phyloP scores from a whole-genome alignment of 306 rosid species.

The Lathyrus aphaca region DNA sequence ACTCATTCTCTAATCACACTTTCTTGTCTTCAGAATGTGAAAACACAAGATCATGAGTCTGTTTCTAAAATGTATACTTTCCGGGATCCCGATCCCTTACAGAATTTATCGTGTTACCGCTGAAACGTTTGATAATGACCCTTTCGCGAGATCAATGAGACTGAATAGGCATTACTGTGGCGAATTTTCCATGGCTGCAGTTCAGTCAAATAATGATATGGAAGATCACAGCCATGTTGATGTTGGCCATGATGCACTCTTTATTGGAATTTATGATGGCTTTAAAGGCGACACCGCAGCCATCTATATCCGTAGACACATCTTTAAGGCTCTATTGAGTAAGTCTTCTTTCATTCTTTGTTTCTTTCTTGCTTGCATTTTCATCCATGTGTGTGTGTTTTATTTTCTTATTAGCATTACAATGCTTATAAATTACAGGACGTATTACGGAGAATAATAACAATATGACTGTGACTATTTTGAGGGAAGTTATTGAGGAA shows the following conservation, averaged over 20 bases:
- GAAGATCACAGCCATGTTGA: constrained; percentile 11
- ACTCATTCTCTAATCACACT: neutral
- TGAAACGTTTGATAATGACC: neutral
- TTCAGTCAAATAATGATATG: neutral
- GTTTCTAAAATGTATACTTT: neutral
- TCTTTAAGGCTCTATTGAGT: neutral
- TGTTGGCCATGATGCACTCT: neutral
- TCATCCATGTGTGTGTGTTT: neutral
- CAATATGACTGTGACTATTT: neutral
- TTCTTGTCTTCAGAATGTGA: neutral
- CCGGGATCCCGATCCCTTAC: neutral
- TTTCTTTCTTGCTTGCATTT: neutral
- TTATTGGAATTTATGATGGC: constrained; percentile 15
- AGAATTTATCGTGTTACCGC: neutral
- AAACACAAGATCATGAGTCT: neutral
- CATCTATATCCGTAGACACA: neutral
- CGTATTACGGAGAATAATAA: neutral
- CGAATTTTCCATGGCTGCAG: constrained; percentile 12
- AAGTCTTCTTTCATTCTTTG: neutral
- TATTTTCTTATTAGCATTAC: too few relatives aligned
- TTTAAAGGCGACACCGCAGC: neutral
- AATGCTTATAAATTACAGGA: neutral
- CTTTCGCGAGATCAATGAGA: neutral
- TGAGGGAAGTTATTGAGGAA: neutral
- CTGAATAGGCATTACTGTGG: neutral